Percentiles rank a stretch among this genome's conserved stretches.
Conservation (phyloP, 352 stramenopile genomes). For the Globisporangium cylindrosporum region DNA sequence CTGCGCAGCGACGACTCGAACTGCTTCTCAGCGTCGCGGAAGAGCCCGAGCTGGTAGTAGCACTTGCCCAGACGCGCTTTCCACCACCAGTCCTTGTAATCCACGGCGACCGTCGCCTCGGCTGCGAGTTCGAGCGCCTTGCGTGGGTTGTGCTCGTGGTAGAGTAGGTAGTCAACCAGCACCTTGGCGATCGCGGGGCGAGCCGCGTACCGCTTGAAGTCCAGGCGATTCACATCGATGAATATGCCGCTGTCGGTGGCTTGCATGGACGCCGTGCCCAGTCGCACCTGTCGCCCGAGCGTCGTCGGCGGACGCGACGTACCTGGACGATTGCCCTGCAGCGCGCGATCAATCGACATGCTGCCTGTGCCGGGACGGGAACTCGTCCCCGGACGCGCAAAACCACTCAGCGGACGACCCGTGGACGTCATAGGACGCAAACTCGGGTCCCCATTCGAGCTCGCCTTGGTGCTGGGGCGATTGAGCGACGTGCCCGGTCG, state of each 20-base stretch:
- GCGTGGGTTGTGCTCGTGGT: constrained; percentile 91
- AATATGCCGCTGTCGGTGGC: constrained; percentile 65
- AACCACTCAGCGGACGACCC: constrained; percentile 85
- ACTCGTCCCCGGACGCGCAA: constrained; percentile 77
- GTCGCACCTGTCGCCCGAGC: constrained; percentile 85
- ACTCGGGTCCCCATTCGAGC: constrained; percentile 51
- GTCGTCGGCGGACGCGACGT: constrained; percentile 87
- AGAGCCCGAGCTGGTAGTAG: constrained; percentile 93
- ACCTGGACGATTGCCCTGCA: constrained; percentile 71
- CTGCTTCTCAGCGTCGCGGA: constrained; percentile 92
- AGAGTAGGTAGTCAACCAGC: constrained; percentile 91
- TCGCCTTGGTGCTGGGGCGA: constrained; percentile 60
- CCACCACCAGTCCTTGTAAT: constrained; percentile 96
- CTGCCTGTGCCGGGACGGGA: constrained; percentile 60
- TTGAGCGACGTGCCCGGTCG: constrained; percentile 88
- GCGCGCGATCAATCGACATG: constrained; percentile 74
- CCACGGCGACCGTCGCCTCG: constrained; percentile 81
- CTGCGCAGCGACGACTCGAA: constrained; percentile 87
- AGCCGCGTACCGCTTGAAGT: constrained; percentile 89
- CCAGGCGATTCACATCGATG: constrained; percentile 89
- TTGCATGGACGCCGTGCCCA: constrained; percentile 91
- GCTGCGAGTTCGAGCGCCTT: constrained; percentile 91
- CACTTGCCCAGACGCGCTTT: constrained; percentile 92
- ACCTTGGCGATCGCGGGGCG: constrained; percentile 83
- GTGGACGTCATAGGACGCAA: constrained; percentile 84